Evolutionary conservation across 805 yeast species (phyloP).

Genomic region (Starmerella asiatica): DNA sequence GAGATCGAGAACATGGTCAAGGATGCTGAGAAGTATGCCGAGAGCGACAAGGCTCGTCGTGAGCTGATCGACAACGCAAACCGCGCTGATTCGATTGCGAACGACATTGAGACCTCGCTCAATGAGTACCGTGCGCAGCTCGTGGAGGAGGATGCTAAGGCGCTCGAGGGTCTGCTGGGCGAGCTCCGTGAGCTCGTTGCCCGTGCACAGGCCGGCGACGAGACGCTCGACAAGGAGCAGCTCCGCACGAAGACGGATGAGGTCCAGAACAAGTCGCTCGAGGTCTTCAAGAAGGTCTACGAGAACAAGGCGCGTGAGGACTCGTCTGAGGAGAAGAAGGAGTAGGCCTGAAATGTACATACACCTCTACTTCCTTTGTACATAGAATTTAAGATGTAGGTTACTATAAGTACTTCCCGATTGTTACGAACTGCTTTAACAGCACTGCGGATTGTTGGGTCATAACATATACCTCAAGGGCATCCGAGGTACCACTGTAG

Average conservation of each 20-base stretch:
- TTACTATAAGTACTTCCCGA: too few relatives aligned
- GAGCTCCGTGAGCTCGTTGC: slow-evolving; percentile 64
- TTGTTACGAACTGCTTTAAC: too few relatives aligned
- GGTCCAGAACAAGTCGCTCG: slow-evolving; percentile 65
- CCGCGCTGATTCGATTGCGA: slow-evolving; percentile 69
- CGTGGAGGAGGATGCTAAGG: slow-evolving; percentile 43
- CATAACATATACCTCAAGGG: too few relatives aligned
- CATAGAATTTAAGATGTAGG: too few relatives aligned
- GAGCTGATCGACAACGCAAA: slow-evolving; percentile 74
- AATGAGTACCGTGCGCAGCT: slow-evolving; percentile 59
- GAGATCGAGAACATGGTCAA: slow-evolving; percentile 85
- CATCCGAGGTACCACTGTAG: too few relatives aligned
- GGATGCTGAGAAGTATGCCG: slow-evolving; percentile 81
- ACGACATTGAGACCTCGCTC: slow-evolving; percentile 80
- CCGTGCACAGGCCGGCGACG: slow-evolving; percentile 52
- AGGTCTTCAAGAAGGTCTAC: slow-evolving; percentile 67
- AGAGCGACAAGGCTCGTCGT: slow-evolving; percentile 74
- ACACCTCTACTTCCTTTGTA: not conserved
- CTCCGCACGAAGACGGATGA: slow-evolving; percentile 73
- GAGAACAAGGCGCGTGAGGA: slow-evolving; percentile 31
- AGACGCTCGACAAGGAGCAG: slow-evolving; percentile 42
- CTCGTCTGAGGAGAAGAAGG: slow-evolving; percentile 21
- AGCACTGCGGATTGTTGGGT: too few relatives aligned
- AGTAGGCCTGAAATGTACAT: slow-evolving; percentile 1
- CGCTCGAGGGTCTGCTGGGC: slow-evolving; percentile 41